Base-by-base conservation (phyloP, 129 eudicot species). In the Logfia minima region DNA sequence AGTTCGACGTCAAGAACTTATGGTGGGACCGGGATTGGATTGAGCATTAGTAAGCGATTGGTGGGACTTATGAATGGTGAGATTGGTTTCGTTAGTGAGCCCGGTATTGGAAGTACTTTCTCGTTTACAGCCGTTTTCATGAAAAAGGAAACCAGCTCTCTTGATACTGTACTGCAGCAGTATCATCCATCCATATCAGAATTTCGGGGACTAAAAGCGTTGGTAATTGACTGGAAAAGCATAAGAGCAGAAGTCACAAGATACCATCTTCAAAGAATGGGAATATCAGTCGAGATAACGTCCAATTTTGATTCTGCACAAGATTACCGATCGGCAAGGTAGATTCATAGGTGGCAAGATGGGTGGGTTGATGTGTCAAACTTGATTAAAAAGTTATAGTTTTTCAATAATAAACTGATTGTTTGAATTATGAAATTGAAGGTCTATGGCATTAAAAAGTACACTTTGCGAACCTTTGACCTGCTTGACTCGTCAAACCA, bases 21-120 rank as follows among this genome's bases (percentile, higher is more conserved):
- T 70, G 99, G 99, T 72, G 99, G 99, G 11, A 94, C 99, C 0
- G 99, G 99, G 51, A 91, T 94, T 28, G 99, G 99, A 11, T 68
- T 94, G 88, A 94, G 99, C 83, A 94, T 94, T 52, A 87, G 99
- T 84, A 89, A 89, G 70, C 84, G 97, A 22, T 77, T 94, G 71
- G 99, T 94, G 18, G 90, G 83, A 55, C 89, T 94, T 52, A 94
- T 94, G 99, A 92, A 88, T 2, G 99, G 99, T 31, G 97, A 91
- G 76, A 91, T 94, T 41, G 97, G 96, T 4, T 94, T 94, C 43
- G 86, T 65, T 48, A 93, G 98, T 55, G 86, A 86, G 68, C 96
- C 83, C 31, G 82, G 88, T 23, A 80, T 58, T 5, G 98, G 98
- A 34, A 86, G 89, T 77, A 94, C 98, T 22, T 94, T 94, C 68